Evolutionary conservation across 208 protist genomes (phyloP).

Genomic region (Phytomonas sp.): DNA sequence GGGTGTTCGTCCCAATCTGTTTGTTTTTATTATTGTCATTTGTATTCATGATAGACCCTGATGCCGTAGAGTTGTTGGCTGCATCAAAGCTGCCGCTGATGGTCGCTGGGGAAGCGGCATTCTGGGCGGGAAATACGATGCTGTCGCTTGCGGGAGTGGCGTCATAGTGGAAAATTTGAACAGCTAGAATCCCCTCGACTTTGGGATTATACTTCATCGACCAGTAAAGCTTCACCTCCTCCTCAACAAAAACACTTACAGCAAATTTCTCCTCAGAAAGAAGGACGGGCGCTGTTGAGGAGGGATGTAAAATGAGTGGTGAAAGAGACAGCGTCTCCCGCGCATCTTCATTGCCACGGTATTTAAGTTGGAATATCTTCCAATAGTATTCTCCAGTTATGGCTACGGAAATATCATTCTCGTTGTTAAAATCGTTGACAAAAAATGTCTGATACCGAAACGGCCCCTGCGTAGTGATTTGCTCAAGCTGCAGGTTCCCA

Average conservation of each 20-base stretch:
- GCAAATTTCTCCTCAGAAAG: not conserved
- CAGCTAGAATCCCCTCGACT: constrained; percentile 59
- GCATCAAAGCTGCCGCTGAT: not conserved
- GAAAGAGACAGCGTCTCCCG: constrained; percentile 25
- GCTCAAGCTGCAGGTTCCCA: constrained; percentile 44
- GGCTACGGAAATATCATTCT: constrained; percentile 80
- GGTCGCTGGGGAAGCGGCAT: not conserved
- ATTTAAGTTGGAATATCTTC: constrained; percentile 66
- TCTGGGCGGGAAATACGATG: constrained; percentile 45
- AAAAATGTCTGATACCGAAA: constrained; percentile 77
- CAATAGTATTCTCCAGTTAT: constrained; percentile 78
- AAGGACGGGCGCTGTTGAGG: not conserved
- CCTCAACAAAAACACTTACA: constrained; percentile 21
- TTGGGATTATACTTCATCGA: constrained; percentile 43
- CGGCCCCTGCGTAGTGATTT: constrained; percentile 58
- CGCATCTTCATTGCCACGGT: not conserved
- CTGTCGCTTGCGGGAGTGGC: constrained; percentile 33
- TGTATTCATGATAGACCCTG: not conserved
- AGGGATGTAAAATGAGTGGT: not conserved
- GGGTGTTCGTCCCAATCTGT: not conserved
- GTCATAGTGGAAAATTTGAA: constrained; percentile 74
- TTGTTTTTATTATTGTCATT: not conserved
- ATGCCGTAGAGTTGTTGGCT: not conserved
- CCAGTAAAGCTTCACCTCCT: constrained; percentile 42
- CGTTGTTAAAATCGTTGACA: constrained; percentile 77